Percentiles rank a stretch among this genome's conserved stretches.
These are phyloP conservation scores for Debaryomyces coudertii DNA, from an alignment of 1,139 yeast genomes.

Conservation along the genomic window DNA sequence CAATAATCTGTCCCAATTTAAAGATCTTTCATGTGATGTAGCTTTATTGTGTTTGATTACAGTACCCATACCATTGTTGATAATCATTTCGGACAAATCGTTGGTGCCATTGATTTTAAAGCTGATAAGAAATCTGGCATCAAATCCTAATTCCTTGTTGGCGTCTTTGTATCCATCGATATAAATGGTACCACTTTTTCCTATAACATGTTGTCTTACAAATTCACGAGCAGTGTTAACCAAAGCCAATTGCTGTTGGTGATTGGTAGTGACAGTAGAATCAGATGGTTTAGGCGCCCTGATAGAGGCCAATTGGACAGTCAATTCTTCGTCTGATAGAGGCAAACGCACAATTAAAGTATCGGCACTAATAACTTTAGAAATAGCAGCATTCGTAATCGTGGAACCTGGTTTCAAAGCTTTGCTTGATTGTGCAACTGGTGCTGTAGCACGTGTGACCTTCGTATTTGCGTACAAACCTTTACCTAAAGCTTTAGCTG, in stretches of 20 bases:
- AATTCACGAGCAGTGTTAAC: conserved; percentile 72
- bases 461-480: conserved; percentile 56
- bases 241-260: conserved; percentile 47
- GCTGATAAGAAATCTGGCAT: conserved; percentile 67
- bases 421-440: conserved; percentile 19
- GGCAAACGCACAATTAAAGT: conserved; percentile 58
- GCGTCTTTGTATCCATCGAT: conserved; percentile 72
- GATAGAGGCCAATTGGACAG: conserved; percentile 74
- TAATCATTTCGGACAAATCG: conserved; percentile 66
- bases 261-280: conserved; percentile 48
- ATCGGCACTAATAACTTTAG: conserved; percentile 69
- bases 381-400: conserved; percentile 55
- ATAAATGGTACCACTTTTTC: conserved; percentile 61
- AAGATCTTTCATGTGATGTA: conserved; percentile 66
- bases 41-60: conserved; percentile 80
- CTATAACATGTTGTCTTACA: conserved; percentile 68
- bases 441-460: conserved; percentile 22
- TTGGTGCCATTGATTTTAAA: conserved; percentile 48
- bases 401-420: conserved; percentile 49
- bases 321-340: conserved; percentile 50
- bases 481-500: conserved; percentile 63
- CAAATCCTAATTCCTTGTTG: conserved; percentile 58
- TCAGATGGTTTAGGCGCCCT: conserved; percentile 74
- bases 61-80: conserved; percentile 71
- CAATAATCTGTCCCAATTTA: conserved; percentile 74